A percentile compares a stretch with the other conserved stretches of the same genome.
These are phyloP conservation scores for Planoprotostelium fungivorum DNA, from an alignment of 78 protist genomes.

Conservation along the genomic window DNA sequence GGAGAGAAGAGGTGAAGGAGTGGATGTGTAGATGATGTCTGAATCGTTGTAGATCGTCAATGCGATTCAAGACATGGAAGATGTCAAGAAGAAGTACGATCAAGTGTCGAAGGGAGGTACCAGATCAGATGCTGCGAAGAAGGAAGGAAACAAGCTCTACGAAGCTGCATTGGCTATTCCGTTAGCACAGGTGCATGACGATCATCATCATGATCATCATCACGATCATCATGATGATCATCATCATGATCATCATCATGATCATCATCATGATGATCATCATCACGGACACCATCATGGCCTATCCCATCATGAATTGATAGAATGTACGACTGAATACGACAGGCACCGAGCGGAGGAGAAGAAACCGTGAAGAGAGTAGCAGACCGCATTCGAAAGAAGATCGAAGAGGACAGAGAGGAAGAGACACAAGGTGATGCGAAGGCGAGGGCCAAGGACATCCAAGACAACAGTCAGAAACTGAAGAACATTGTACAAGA, in stretches of 20 bases:
- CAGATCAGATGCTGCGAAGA: too few relatives aligned
- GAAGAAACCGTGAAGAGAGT: neutral
- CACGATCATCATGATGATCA: too few relatives aligned
- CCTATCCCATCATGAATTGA: too few relatives aligned
- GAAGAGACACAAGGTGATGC: neutral
- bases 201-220: too few relatives aligned
- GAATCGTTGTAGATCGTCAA: neutral
- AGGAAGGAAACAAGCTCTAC: neutral
- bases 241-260: too few relatives aligned
- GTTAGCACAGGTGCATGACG: too few relatives aligned
- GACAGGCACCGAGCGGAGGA: neutral
- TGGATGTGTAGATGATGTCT: neutral
- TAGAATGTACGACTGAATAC: too few relatives aligned
- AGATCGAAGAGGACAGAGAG: neutral
- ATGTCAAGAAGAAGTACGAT: too few relatives aligned
- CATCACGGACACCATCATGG: too few relatives aligned
- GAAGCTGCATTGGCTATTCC: neutral
- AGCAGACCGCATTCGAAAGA: neutral
- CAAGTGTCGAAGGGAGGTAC: too few relatives aligned
- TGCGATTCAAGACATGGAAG: neutral
- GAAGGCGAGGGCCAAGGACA: neutral
- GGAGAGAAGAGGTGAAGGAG: neutral
- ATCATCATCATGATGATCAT: too few relatives aligned
- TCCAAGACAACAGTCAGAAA: neutral
- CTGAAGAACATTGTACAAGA: too few relatives aligned